These are phyloP conservation scores for Exophiala viscosa DNA, from an alignment of 2,329 filamentous ascomycete species.

Conservation along the genomic window DNA sequence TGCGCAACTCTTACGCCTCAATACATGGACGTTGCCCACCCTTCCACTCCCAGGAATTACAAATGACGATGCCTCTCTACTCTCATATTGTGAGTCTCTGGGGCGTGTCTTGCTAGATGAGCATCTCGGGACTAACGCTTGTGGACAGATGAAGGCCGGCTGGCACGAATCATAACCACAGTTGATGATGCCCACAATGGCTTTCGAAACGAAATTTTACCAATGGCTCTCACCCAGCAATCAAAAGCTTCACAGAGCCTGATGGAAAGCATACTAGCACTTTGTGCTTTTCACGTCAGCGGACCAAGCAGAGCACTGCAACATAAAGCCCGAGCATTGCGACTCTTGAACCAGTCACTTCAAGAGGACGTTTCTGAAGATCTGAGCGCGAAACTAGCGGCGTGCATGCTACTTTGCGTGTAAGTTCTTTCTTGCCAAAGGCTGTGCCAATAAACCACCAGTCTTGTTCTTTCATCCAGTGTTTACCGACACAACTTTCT, in stretches of 20 bases:
- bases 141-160: neutral
- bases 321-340: constrained; percentile 2
- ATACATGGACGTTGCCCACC: neutral
- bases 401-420: constrained; percentile 5
- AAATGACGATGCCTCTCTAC: neutral
- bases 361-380: neutral
- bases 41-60: neutral
- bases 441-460: no score
- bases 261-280: neutral
- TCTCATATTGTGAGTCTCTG: constrained; percentile 3
- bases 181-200: constrained; percentile 6
- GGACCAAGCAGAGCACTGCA: neutral
- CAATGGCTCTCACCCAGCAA: constrained; percentile 1
- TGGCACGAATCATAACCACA: constrained; percentile 5
- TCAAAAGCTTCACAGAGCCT: neutral
- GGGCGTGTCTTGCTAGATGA: neutral
- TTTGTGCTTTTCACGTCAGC: constrained; percentile 1
- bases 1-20: neutral
- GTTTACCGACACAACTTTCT: no score
- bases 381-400: neutral
- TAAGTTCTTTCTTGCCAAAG: no score
- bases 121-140: neutral
- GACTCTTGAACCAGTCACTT: neutral
- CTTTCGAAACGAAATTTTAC: constrained; percentile 3
- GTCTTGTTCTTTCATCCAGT: no score